These are phyloP conservation scores for Backusella westeae DNA, from an alignment of 192 early-diverging fungal genomes.

Conservation along the genomic window DNA sequence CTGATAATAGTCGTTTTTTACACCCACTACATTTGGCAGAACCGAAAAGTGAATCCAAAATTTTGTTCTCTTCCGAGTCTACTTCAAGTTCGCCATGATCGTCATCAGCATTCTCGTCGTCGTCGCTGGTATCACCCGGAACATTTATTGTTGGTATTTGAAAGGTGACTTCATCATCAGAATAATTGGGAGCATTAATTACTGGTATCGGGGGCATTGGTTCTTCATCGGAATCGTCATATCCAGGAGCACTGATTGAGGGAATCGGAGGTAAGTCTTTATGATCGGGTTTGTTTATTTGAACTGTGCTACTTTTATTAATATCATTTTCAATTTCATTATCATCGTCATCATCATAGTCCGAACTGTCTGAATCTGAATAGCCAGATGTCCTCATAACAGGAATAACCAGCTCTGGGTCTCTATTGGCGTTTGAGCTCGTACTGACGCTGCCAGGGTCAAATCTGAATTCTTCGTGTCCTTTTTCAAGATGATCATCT, in stretches of 20 bases:
- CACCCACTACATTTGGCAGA: conserved; percentile 41
- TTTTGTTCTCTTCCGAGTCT: background rate
- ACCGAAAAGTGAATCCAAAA: conserved; percentile 10
- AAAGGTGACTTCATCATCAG: background rate
- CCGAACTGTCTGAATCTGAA: background rate
- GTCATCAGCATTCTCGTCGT: background rate
- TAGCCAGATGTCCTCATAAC: background rate
- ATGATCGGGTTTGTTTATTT: background rate
- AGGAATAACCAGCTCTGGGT: background rate
- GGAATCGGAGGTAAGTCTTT: background rate
- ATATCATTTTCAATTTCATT: background rate
- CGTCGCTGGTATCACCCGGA: background rate
- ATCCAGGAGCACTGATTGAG: background rate
- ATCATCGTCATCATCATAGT: background rate
- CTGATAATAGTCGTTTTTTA: conserved; percentile 37
- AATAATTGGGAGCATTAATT: background rate
- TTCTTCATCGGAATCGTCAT: background rate
- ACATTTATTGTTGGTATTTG: background rate
- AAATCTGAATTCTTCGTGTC: background rate
- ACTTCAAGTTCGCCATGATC: background rate
- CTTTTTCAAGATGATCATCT: background rate
- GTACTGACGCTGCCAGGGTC: background rate
- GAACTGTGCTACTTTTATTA: background rate
- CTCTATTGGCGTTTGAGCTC: background rate
- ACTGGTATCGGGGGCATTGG: conserved; percentile 1